These are phyloP conservation scores for Luffa aegyptiaca DNA, from an alignment of 306 rosid genomes.

Conservation along the genomic window DNA sequence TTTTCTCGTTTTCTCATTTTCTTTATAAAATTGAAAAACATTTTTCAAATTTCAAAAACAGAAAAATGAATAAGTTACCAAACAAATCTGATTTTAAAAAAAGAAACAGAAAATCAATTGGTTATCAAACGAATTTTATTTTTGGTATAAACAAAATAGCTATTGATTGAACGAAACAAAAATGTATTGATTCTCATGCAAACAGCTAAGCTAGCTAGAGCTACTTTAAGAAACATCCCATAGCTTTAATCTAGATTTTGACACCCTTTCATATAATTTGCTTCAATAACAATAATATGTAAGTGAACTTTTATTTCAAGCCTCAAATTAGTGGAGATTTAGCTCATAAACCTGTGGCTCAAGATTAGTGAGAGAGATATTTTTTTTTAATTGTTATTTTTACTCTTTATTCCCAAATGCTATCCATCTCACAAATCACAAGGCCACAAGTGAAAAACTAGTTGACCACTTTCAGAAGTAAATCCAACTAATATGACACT, in stretches of 20 bases:
- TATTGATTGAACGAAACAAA: too few relatives aligned
- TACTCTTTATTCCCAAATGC: background rate
- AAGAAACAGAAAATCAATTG: too few relatives aligned
- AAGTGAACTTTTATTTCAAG: background rate
- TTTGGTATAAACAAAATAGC: too few relatives aligned
- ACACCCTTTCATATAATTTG: background rate
- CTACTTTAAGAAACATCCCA: background rate
- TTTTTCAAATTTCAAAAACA: too few relatives aligned
- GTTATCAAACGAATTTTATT: too few relatives aligned
- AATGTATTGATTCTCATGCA: too few relatives aligned
- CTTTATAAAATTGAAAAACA: too few relatives aligned
- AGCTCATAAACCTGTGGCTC: background rate
- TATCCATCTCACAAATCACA: conserved; percentile 5
- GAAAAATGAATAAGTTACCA: too few relatives aligned
- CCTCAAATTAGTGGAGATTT: background rate
- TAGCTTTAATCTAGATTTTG: background rate
- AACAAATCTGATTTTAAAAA: too few relatives aligned
- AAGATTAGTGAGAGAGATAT: background rate
- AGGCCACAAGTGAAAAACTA: background rate
- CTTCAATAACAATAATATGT: too few relatives aligned
- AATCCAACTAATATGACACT: background rate
- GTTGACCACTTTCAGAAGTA: background rate
- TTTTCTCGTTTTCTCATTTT: too few relatives aligned
- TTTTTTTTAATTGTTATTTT: background rate
- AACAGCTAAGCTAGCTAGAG: too few relatives aligned